A percentile compares a stretch with the other conserved stretches of the same genome.
These are phyloP conservation scores for Agaricus blazei DNA, from an alignment of 768 basidiomycete species.

Conservation along the genomic window DNA sequence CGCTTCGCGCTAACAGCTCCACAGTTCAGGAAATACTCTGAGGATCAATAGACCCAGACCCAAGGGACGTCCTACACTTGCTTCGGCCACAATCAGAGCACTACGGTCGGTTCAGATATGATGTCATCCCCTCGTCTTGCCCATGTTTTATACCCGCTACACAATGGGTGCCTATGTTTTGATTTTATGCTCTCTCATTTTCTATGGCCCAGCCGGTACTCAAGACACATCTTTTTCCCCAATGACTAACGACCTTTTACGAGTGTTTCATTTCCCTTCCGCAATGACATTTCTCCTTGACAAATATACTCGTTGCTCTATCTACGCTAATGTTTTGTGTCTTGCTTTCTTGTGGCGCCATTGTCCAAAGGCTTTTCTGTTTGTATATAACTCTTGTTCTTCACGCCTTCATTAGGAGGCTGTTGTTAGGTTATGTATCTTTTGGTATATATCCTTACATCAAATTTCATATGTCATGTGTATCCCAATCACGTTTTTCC, in stretches of 20 bases:
- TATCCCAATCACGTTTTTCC: no score
- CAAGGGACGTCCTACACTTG: constrained; percentile 42
- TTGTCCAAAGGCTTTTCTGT: neutral
- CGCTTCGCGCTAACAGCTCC: constrained; percentile 4
- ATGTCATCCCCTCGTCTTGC: neutral
- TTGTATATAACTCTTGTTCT: neutral
- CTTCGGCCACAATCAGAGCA: constrained; percentile 20
- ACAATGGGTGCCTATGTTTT: constrained; percentile 4
- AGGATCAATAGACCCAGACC: constrained; percentile 47
- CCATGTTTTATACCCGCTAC: neutral
- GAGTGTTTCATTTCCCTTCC: neutral
- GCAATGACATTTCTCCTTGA: neutral
- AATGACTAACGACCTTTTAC: neutral
- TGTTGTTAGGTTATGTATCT: no score
- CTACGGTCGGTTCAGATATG: constrained; percentile 31
- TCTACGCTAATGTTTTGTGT: constrained; percentile 2
- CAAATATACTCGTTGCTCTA: neutral
- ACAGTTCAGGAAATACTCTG: constrained; percentile 42
- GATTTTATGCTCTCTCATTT: neutral
- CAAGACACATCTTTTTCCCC: neutral
- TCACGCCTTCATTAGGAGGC: neutral
- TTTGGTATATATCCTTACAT: no score
- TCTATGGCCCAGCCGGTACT: neutral
- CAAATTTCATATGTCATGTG: no score
- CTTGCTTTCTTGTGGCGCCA: constrained; percentile 1